Evolutionary conservation across 352 stramenopile species (phyloP).

Genomic region (Halophytophthora polymorphica): DNA sequence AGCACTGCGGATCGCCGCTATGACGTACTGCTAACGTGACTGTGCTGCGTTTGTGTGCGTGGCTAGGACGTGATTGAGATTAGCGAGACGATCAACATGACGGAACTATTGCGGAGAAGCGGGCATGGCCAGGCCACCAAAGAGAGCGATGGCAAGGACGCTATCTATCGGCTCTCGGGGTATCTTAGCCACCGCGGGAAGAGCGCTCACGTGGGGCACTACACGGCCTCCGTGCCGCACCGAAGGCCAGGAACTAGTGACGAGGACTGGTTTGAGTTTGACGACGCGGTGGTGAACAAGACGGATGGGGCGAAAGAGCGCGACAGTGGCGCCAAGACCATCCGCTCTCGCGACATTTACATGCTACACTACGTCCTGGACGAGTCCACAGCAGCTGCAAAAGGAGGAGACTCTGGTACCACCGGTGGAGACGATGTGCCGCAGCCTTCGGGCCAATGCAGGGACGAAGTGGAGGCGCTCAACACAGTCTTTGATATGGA

Average conservation of each 20-base stretch:
- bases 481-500: constrained; percentile 56
- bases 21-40: constrained; percentile 1
- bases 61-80: constrained; percentile 83
- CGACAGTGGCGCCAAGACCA: constrained; percentile 36
- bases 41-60: not conserved
- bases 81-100: constrained; percentile 76
- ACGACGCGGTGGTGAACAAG: constrained; percentile 67
- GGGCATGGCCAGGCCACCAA: constrained; percentile 39
- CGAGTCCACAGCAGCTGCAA: constrained; percentile 10
- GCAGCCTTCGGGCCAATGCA: constrained; percentile 29
- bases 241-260: constrained; percentile 16
- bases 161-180: constrained; percentile 65
- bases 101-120: constrained; percentile 45
- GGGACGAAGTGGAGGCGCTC: constrained; percentile 44
- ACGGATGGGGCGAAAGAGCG: constrained; percentile 36
- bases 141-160: constrained; percentile 23
- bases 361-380: constrained; percentile 82
- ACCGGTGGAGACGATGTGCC: constrained; percentile 1
- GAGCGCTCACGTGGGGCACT: constrained; percentile 80
- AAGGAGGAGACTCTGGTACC: not conserved
- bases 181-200: constrained; percentile 85
- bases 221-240: constrained; percentile 79
- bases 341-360: constrained; percentile 79
- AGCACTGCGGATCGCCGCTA: not conserved
- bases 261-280: constrained; percentile 80